Conservation (phyloP, 805 yeast genomes). For the Schwanniomyces polymorphus region DNA sequence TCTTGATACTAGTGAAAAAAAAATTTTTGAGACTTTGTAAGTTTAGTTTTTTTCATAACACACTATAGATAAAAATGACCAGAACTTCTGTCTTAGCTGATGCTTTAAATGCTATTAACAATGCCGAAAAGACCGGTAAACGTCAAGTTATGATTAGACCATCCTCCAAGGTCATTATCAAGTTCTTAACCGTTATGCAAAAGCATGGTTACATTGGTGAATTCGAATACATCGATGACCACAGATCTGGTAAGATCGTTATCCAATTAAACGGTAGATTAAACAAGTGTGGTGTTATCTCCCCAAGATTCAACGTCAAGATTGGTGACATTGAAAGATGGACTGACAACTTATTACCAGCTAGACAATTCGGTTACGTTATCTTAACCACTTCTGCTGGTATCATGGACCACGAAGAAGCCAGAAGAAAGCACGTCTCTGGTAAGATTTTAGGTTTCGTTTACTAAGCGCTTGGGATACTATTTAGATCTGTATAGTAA, state of each 20-base stretch:
- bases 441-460: conserved; percentile 99
- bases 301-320: conserved; percentile 98
- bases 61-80: conserved; percentile 59
- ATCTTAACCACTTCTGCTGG: conserved; percentile 99
- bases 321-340: conserved; percentile 95
- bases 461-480: conserved; percentile 53
- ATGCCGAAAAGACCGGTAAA: conserved; percentile 99
- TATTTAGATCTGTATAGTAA: conserved; percentile 2
- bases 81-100: conserved; percentile 98
- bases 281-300: conserved; percentile 98
- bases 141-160: conserved; percentile 98
- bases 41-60: background rate
- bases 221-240: conserved; percentile 97
- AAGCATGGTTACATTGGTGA: conserved; percentile 99
- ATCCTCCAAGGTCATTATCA: conserved; percentile 96
- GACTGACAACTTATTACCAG: conserved; percentile 98
- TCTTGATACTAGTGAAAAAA: background rate
- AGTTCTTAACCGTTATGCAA: conserved; percentile 95
- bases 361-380: conserved; percentile 98
- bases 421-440: conserved; percentile 99
- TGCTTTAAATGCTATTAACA: conserved; percentile 97
- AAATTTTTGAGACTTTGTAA: background rate
- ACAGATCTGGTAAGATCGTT: conserved; percentile 97
- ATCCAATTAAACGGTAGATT: conserved; percentile 97
- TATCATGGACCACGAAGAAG: conserved; percentile 99